These are phyloP conservation scores for Scleroderma bovista DNA, from an alignment of 768 basidiomycete genomes.

Conservation along the genomic window DNA sequence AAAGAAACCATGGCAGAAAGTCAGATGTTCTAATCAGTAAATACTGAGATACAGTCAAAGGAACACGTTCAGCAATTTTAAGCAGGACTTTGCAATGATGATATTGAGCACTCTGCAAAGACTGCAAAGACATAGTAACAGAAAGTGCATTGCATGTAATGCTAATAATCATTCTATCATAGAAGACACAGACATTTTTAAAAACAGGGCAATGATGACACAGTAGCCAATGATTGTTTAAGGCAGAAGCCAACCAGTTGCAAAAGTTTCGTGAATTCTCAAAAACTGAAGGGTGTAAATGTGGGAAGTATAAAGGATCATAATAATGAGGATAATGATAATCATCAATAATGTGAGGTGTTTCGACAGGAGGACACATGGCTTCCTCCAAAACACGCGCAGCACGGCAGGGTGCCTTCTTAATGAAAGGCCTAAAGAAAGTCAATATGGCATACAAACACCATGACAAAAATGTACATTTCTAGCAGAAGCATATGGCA, in stretches of 20 bases:
- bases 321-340: background rate
- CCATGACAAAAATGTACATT: no score
- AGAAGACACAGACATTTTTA: background rate
- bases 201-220: background rate
- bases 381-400: background rate
- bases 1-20: no score
- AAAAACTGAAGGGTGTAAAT: background rate
- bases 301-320: conserved; percentile 3
- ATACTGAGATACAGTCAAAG: no score
- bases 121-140: background rate
- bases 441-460: no score
- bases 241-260: background rate
- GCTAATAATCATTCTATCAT: background rate
- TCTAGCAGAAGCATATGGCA: no score
- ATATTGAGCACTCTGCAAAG: background rate
- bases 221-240: background rate
- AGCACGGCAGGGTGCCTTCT: background rate
- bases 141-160: background rate
- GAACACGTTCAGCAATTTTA: no score
- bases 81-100: no score
- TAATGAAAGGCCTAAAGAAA: no score
- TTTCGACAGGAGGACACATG: background rate
- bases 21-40: no score
- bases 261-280: background rate
- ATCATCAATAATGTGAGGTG: background rate